Evolutionary conservation across 208 protist species (phyloP), one percentile per base, ranked within the genome.

Genomic region (Jaenimonas drosophilae): DNA sequence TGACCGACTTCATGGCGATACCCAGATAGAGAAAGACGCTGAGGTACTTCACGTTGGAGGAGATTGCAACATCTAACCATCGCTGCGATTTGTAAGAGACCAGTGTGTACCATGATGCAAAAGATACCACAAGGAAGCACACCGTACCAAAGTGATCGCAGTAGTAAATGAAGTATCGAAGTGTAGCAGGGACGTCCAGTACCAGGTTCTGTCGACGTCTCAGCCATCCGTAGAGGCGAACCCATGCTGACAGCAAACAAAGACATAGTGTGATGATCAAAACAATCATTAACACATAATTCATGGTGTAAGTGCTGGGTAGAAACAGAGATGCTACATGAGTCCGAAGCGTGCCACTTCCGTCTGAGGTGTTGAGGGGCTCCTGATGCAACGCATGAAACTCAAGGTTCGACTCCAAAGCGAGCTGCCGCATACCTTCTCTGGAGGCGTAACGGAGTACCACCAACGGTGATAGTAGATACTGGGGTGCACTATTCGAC

Each of bases 201-300:
- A 85, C 61, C 25, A 79, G 67, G 33, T 85, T 84, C 61, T 88
- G 79, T 37, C 74, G 45, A 11, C 85, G 63, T 19, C 85, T 64
- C 78, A 88, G 86, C 71, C 77, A 93, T n/a, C 76, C 68, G 38
- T 87, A 93, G 17, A 67, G 70, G 21, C 71, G 58, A 37, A 82
- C 34, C 72, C 66, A 84, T 23, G 80, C 60, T 6, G 71, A 70
- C 29, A 82, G 27, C 42, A 85, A 71, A 57, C 73, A 73, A 9
- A 90, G 27, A 34, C 51, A 26, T 21, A 36, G 71, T 36, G 80
- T 42, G 14, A 84, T 56, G 49, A 84, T 85, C 19, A 88, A 46
- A 4, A 59, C 63, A 32, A 82, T 75, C 59, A 70, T 70, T 29
- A 81, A 17, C 11, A 59, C 65, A 2, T 54, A 29, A 4, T 63